Conservation (phyloP, 2,329 filamentous ascomycete genomes). For the Colletotrichum spaethianum region DNA sequence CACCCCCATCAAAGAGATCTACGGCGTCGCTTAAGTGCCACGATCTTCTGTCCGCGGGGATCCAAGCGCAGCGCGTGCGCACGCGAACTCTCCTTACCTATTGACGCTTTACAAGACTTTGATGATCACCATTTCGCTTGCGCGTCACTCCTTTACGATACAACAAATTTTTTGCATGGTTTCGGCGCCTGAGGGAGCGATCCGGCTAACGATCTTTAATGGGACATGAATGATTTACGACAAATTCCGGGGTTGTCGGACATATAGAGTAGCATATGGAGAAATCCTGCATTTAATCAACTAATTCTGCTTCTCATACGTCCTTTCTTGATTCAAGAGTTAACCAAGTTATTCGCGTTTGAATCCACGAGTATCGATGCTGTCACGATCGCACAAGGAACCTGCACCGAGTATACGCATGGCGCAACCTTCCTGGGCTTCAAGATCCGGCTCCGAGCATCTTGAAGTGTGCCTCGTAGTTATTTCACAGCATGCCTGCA, state of each 20-base stretch:
- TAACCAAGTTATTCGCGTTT: no score
- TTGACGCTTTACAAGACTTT: background rate
- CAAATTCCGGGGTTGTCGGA: background rate
- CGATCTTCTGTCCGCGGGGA: background rate
- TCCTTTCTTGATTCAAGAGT: no score
- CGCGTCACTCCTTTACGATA: background rate
- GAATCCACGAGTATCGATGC: no score
- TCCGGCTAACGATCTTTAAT: background rate
- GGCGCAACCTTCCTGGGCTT: no score
- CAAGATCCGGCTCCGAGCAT: no score
- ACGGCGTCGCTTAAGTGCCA: slow-evolving; percentile 45
- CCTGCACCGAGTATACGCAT: no score
- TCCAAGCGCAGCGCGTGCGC: no score
- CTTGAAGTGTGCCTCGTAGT: no score
- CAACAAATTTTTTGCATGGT: slow-evolving; percentile 1
- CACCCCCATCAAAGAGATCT: slow-evolving; percentile 47
- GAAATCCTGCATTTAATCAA: slow-evolving; percentile 26
- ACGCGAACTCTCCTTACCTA: background rate
- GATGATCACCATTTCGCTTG: slow-evolving; percentile 7
- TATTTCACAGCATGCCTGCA: no score
- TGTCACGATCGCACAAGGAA: no score
- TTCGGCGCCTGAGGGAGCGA: background rate
- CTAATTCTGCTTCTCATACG: background rate
- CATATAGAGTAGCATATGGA: background rate
- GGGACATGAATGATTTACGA: background rate